These are phyloP conservation scores for Colletotrichum limetticola DNA, from an alignment of 2,329 filamentous ascomycete species.

Conservation along the genomic window DNA sequence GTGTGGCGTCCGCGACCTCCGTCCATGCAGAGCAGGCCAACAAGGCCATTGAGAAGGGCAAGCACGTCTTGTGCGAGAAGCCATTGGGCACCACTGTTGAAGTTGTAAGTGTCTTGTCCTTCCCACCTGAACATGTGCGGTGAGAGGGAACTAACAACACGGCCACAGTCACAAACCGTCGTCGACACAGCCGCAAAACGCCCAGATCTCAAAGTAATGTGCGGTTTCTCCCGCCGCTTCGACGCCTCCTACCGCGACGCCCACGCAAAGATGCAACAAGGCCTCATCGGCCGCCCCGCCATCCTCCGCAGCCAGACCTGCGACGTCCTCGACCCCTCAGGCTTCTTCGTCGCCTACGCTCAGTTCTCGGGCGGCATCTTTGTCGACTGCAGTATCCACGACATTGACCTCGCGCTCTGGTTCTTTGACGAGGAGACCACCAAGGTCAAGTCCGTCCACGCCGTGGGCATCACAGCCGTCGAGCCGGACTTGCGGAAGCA, in stretches of 20 bases:
- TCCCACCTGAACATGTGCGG: no score
- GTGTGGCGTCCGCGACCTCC: constrained; percentile 56
- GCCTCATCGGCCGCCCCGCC: constrained; percentile 68
- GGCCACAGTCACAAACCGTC: constrained; percentile 65
- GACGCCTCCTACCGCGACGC: constrained; percentile 74
- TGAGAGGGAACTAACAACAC: not conserved
- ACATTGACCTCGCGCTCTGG: constrained; percentile 59
- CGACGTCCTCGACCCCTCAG: constrained; percentile 72
- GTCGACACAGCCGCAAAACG: constrained; percentile 65
- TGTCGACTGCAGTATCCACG: constrained; percentile 77
- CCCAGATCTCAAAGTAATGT: constrained; percentile 72
- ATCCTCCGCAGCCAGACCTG: constrained; percentile 74
- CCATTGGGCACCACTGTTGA: constrained; percentile 68
- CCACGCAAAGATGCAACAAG: constrained; percentile 59
- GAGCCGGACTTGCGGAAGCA: constrained; percentile 46
- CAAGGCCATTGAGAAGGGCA: constrained; percentile 62
- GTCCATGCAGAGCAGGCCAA: constrained; percentile 68
- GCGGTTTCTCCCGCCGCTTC: constrained; percentile 58
- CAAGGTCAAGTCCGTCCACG: constrained; percentile 44
- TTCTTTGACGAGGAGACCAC: constrained; percentile 45
- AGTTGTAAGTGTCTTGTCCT: constrained; percentile 54
- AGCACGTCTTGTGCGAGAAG: constrained; percentile 71
- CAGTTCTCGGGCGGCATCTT: constrained; percentile 75
- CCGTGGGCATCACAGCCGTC: constrained; percentile 45
- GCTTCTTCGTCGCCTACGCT: constrained; percentile 76